These are phyloP conservation scores for Hygrocybe punicea DNA, from an alignment of 768 basidiomycete species.

Conservation along the genomic window DNA sequence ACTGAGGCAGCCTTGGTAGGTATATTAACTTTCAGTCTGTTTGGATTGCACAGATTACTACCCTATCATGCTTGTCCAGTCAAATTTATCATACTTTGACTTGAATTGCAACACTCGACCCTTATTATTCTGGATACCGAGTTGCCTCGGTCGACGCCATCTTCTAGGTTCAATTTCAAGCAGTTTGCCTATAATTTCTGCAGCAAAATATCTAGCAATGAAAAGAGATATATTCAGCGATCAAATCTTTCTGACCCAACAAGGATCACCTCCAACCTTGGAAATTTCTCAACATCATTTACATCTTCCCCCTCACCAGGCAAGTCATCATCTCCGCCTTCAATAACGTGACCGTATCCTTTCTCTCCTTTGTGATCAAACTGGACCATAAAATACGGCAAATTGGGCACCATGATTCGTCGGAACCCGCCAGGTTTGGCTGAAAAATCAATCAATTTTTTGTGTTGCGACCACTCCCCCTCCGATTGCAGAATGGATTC, in stretches of 20 bases:
- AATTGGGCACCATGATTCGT: conserved; percentile 90
- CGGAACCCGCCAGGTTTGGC: conserved; percentile 89
- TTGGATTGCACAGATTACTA: too few relatives aligned
- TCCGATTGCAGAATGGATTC: conserved; percentile 94
- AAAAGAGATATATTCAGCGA: conserved; percentile 9
- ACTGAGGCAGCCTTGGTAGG: too few relatives aligned
- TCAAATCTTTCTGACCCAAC: conserved; percentile 11
- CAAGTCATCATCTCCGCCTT: conserved; percentile 69
- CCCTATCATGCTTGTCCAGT: conserved; percentile 80
- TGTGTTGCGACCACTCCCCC: conserved; percentile 97
- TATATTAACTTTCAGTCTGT: too few relatives aligned
- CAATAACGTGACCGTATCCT: conserved; percentile 97
- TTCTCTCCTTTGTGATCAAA: conserved; percentile 98
- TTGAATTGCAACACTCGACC: conserved; percentile 68
- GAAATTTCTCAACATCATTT: conserved; percentile 89
- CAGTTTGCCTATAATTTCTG: conserved; percentile 90
- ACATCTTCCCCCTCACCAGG: conserved; percentile 56
- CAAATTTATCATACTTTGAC: conserved; percentile 70
- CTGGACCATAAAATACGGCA: conserved; percentile 99
- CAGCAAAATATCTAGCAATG: conserved; percentile 77
- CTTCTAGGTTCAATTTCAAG: conserved; percentile 80
- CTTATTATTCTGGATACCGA: conserved; percentile 63
- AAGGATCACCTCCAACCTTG: conserved; percentile 62
- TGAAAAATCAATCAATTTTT: conserved; percentile 93
- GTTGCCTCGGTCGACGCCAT: conserved; percentile 77